Base-by-base conservation (phyloP, 1,284 basidiomycete genomes). In the Polyporus tsugae region DNA sequence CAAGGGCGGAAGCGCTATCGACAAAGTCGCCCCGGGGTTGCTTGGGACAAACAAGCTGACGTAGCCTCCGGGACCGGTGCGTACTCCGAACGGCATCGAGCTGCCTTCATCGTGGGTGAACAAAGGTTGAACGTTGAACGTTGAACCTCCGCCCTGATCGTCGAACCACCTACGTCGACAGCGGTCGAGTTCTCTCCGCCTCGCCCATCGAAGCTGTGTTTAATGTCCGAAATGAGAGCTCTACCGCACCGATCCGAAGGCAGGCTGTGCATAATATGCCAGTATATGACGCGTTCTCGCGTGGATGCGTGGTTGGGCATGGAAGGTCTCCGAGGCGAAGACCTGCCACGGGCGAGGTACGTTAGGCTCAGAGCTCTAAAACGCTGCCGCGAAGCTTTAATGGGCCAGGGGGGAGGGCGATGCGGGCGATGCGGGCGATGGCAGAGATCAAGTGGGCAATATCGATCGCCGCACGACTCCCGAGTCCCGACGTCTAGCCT, bases 341-440 rank as follows among this genome's bases (percentile, higher is more conserved):
- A 36, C 17, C 25, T 25, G 29, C 22, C 42, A 39, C 7, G 25
- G 59, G 36, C n/a, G 22, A 42, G 41, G n/a, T 15, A 55, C 4
- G 15, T 17, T 35, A 35, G 33, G 33, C 29, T 55, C 38, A 41
- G 59, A 4, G 22, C 22, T 41, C 39, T 4, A 15, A 33, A 44
- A 42, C 25, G 22, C 60, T 44, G 44, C 42, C 60, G 42, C 42
- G 60, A 49, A 46, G 29, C 60, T 17, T 46, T 36, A 25, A 38
- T 25, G 38, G 59, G 13, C 13, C 15, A 22, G 35, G 25, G 38
- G 10, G 17, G n/a, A 41, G 46, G 46, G 22, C 9, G 33, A 57
- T 57, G 7, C 15, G 53, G 33, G 15, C 53, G 53, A 35, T 36
- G 55, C 15, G 53, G 33, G 15, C 53, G 53, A 35, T 36, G 55